Percentiles rank a stretch among this genome's conserved stretches.
Evolutionary conservation across 164 flowering plant genomes (phyloP).

Genomic region (Dillenia suffruticosa): DNA sequence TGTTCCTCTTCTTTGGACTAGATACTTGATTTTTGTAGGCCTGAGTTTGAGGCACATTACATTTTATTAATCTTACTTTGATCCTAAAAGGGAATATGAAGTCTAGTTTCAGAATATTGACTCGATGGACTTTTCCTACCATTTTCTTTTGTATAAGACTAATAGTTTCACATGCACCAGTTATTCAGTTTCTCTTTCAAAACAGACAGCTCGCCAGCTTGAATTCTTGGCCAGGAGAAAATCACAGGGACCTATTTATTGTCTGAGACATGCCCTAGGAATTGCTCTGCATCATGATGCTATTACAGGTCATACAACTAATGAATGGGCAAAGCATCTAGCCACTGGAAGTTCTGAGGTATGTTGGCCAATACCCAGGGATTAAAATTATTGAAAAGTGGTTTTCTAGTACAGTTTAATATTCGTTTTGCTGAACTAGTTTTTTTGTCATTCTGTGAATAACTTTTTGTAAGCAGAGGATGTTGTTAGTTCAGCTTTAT

Average conservation of each 20-base stretch:
- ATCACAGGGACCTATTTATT: conserved; percentile 46
- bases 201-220: conserved; percentile 83
- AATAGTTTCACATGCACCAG: no score
- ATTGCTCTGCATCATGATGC: conserved; percentile 94
- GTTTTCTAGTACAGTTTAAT: not conserved
- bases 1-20: no score
- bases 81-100: no score
- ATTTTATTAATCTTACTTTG: no score
- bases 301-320: conserved; percentile 53
- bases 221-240: conserved; percentile 66
- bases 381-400: not conserved
- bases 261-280: conserved; percentile 83
- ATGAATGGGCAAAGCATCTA: conserved; percentile 82
- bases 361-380: not conserved
- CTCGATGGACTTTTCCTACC: no score
- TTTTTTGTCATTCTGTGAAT: not conserved
- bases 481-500: conserved; percentile 53
- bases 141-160: no score
- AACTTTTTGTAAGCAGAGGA: conserved; percentile 44
- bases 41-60: no score
- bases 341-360: conserved; percentile 79
- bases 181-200: conserved; percentile 3
- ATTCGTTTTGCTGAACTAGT: not conserved
- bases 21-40: no score
- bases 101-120: no score